Base-by-base conservation (phyloP, 116 monocot genomes). In the Trichopus zeylanicus region DNA sequence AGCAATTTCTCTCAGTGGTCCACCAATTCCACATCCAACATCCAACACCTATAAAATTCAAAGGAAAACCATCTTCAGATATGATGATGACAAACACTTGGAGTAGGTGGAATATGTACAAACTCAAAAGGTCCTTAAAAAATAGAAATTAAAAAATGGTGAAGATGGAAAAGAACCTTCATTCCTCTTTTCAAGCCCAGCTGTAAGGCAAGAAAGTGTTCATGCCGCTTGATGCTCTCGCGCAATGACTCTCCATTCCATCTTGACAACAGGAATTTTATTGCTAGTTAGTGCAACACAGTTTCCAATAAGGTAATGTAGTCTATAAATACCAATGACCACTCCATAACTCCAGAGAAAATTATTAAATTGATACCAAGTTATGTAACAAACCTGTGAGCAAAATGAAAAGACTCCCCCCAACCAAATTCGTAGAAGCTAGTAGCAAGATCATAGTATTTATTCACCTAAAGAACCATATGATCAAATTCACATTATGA, bases 361-460 rank as follows among this genome's bases (percentile, higher is more conserved):
- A n/a, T n/a, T n/a, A n/a, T n/a, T n/a, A n/a, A n/a, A n/a, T n/a
- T n/a, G n/a, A n/a, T n/a, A n/a, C n/a, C n/a, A n/a, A n/a, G n/a
- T n/a, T n/a, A n/a, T n/a, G n/a, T n/a, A n/a, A 38, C 73, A 52
- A 59, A 85, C 97, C 97, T 97, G 67, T 74, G 81, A 38, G 91
- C 97, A 78, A 97, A 97, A 75, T 97, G 97, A 65, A 97, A 97
- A 39, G 97, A 97, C 62, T 97, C 97, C 70, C 97, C 97, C 97
- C 97, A 97, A 26, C 97, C 97, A 97, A 68, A 97, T 66, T 97
- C 97, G 68, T 97, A 97, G 71, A 97, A 97, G 75, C 97, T 97
- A 26, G 97, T 97, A 32, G 91, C 87, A 56, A 97, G 87, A 47
- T 97, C 97, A 85, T 97, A 97, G 63, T 97, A 97, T 51, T 97